Base-by-base conservation (phyloP, 2,329 filamentous ascomycete species). In the Fusarium phyllophilum region DNA sequence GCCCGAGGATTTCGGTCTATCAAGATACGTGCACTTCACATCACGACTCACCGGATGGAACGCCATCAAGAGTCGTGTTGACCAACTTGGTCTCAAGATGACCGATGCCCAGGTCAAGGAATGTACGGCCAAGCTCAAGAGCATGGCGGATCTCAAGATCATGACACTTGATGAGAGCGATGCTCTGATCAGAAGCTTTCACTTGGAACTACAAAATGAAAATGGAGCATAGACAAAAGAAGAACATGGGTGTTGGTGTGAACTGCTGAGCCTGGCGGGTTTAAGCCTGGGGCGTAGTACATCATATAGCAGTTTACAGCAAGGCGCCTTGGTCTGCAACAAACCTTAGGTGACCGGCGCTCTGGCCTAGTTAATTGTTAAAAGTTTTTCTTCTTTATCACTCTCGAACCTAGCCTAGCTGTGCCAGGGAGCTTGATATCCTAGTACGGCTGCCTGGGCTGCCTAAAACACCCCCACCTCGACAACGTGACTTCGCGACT, bases 301-400 rank as follows among this genome's bases (percentile, higher is more conserved):
- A 8, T 41, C 39, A n/a, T 41, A 41, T 14, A 10, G 22, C 22
- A n/a, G 0, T 10, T n/a, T n/a, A 9, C 22, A 26, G 7, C 24
- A 8, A 45, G 11, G 42, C 5, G 0, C 17, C 24, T 20, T 4
- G 24, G 42, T 11, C 2, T 24, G 10, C 15, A 2, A 44, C 2
- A 44, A 44, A 24, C 0, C n/a, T 12, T 5, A 44, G 5, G n/a
- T 18, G 5, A 7, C 17, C 3, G 0, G 12, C 7, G 8, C 24
- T 24, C 17, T 45, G 44, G 44, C 24, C 24, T 10, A 3, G 24
- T 13, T 45, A 20, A 14, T 46, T 29, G 4, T 20, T 12, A 44
- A 26, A 46, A 20, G 24, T 14, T 26, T 26, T 24, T 24, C n/a
- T 44, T 45, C 17, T 24, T 26, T 14, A 20, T 46, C 8, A 46